Conservation (phyloP, 441 rosid species). For the Omphalea diandra region DNA sequence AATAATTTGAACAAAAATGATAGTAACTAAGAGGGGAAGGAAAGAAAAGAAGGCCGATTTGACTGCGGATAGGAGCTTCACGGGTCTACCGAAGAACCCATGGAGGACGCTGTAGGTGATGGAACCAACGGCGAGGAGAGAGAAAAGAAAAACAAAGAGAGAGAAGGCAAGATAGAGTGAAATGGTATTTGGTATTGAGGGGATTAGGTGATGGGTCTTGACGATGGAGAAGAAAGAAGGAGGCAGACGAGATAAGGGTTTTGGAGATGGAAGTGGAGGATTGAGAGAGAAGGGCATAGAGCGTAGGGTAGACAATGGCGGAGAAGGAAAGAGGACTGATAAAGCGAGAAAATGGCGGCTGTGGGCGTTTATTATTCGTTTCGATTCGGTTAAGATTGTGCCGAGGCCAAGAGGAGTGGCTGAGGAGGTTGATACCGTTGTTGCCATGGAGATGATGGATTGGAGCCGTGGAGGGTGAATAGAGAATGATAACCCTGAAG, state of each 20-base stretch:
- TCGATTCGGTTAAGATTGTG: constrained; percentile 46
- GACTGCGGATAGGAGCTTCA: constrained; percentile 28
- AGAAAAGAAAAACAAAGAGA: no score
- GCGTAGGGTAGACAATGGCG: constrained; percentile 46
- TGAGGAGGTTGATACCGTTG: constrained; percentile 12
- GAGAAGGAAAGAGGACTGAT: constrained; percentile 66
- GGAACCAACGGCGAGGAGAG: constrained; percentile 44
- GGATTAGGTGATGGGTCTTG: neutral
- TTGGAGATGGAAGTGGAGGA: constrained; percentile 28
- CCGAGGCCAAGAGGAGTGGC: constrained; percentile 29
- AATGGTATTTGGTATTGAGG: constrained; percentile 16
- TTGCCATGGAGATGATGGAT: neutral
- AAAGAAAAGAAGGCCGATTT: constrained; percentile 33
- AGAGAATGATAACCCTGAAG: constrained; percentile 91
- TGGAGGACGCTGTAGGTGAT: constrained; percentile 64
- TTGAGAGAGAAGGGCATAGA: constrained; percentile 35
- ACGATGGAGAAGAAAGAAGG: neutral
- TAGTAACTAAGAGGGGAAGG: no score
- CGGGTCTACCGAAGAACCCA: constrained; percentile 25
- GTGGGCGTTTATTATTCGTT: constrained; percentile 63
- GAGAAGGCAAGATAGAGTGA: neutral
- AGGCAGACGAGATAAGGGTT: constrained; percentile 28
- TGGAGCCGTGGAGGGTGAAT: no score
- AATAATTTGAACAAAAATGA: no score
- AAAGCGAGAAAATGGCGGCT: constrained; percentile 84